Percentiles rank a stretch among this genome's conserved stretches.
These are phyloP conservation scores for Coemansia sp. DNA, from an alignment of 192 early-diverging fungal species.

Conservation along the genomic window DNA sequence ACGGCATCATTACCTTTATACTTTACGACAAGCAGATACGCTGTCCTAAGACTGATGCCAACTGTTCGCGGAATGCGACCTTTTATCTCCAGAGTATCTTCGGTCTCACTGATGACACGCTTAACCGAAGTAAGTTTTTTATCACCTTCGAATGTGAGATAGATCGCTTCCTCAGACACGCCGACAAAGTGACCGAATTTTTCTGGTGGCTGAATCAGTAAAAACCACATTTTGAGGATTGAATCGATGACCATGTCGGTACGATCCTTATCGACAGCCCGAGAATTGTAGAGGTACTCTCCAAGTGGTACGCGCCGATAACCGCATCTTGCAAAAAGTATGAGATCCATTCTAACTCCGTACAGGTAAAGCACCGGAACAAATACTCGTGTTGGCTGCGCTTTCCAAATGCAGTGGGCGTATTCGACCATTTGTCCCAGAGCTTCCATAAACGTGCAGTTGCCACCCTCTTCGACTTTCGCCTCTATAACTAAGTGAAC, in stretches of 20 bases:
- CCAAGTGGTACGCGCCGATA: not conserved
- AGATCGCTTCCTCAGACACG: not conserved
- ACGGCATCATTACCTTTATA: not conserved
- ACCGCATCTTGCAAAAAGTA: constrained; percentile 5
- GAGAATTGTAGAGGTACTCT: not conserved
- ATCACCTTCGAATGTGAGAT: not conserved
- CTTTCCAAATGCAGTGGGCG: not conserved
- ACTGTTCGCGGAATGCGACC: not conserved
- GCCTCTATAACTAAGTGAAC: too few species aligned
- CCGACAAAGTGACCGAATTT: constrained; percentile 6
- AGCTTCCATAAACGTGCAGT: too few species aligned
- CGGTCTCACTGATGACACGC: too few species aligned
- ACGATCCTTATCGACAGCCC: not conserved
- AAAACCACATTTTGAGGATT: not conserved
- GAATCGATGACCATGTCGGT: not conserved
- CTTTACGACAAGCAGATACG: not conserved
- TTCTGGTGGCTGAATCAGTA: not conserved
- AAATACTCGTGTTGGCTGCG: constrained; percentile 11
- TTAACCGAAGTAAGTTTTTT: not conserved
- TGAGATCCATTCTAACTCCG: not conserved
- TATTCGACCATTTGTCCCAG: too few species aligned
- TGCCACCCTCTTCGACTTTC: too few species aligned
- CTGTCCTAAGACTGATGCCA: not conserved
- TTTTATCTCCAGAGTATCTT: not conserved
- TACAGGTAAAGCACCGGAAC: constrained; percentile 2